Evolutionary conservation across 2,329 filamentous ascomycete species (phyloP).

Genomic region (Aureobasidium sp.): DNA sequence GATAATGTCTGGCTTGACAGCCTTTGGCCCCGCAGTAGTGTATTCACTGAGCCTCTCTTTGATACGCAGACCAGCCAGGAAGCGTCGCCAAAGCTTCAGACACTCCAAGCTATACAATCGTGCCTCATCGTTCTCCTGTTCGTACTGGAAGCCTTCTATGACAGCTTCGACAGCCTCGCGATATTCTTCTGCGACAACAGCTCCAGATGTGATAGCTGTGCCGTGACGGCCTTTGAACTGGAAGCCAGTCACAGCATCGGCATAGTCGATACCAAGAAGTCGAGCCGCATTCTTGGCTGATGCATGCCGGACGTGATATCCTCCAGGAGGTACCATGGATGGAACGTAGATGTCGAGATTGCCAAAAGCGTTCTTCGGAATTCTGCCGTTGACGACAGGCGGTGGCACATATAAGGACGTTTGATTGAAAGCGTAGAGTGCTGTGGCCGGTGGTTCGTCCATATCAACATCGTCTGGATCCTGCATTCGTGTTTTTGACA

Average conservation of each 20-base stretch:
- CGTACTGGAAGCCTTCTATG: constrained; percentile 57
- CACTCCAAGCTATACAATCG: constrained; percentile 43
- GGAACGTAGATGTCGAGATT: constrained; percentile 57
- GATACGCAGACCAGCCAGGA: constrained; percentile 57
- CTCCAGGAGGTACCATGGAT: constrained; percentile 55
- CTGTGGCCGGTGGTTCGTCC: constrained; percentile 44
- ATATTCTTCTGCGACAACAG: constrained; percentile 65
- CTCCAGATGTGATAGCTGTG: constrained; percentile 71
- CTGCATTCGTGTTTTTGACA: constrained; percentile 14
- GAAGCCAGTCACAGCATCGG: constrained; percentile 84
- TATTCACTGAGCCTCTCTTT: constrained; percentile 51
- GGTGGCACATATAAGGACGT: constrained; percentile 67
- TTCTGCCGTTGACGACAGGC: constrained; percentile 61
- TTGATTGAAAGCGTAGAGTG: constrained; percentile 52
- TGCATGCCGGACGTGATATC: constrained; percentile 45
- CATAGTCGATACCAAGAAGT: constrained; percentile 72
- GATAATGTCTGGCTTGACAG: constrained; percentile 8
- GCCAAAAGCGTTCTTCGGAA: constrained; percentile 55
- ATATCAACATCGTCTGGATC: constrained; percentile 31
- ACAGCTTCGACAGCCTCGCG: constrained; percentile 64
- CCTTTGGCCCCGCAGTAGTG: background rate
- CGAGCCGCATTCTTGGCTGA: constrained; percentile 64
- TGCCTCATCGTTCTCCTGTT: constrained; percentile 56
- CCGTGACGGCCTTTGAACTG: constrained; percentile 78
- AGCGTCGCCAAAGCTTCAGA: constrained; percentile 51